Conservation (phyloP, 2,329 filamentous ascomycete genomes). For the Neonectria neomacrospora region DNA sequence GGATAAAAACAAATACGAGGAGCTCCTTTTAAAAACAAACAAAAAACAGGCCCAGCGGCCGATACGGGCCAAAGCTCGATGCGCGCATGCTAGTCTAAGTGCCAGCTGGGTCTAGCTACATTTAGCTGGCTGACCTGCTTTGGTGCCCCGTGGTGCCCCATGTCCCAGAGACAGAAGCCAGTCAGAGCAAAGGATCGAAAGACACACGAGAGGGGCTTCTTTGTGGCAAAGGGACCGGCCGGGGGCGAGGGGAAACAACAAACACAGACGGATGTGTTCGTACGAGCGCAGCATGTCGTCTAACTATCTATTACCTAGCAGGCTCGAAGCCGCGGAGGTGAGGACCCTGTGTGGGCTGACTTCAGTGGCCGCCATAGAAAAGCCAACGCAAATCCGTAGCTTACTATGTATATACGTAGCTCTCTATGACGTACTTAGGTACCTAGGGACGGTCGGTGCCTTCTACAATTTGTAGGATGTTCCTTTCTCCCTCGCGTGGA, state of each 20-base stretch:
- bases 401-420: no score
- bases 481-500: no score
- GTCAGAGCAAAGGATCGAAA: constrained; percentile 11
- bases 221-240: background rate
- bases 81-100: constrained; percentile 12
- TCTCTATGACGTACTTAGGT: constrained; percentile 29
- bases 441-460: constrained; percentile 5
- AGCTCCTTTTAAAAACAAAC: constrained; percentile 20
- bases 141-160: constrained; percentile 4
- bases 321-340: constrained; percentile 5
- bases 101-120: constrained; percentile 15
- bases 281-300: background rate
- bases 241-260: background rate
- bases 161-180: background rate
- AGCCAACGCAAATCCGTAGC: no score
- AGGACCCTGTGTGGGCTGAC: constrained; percentile 17
- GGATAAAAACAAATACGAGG: constrained; percentile 39
- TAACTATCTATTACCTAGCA: background rate
- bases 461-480: background rate
- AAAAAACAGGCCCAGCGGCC: constrained; percentile 25
- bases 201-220: background rate
- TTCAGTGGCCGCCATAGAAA: background rate
- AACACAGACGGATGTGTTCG: no score
- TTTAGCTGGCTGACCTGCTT: background rate
- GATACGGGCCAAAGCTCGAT: constrained; percentile 32